Base-by-base conservation (phyloP, 495 filamentous ascomycete genomes). In the Ascobolus immersus region DNA sequence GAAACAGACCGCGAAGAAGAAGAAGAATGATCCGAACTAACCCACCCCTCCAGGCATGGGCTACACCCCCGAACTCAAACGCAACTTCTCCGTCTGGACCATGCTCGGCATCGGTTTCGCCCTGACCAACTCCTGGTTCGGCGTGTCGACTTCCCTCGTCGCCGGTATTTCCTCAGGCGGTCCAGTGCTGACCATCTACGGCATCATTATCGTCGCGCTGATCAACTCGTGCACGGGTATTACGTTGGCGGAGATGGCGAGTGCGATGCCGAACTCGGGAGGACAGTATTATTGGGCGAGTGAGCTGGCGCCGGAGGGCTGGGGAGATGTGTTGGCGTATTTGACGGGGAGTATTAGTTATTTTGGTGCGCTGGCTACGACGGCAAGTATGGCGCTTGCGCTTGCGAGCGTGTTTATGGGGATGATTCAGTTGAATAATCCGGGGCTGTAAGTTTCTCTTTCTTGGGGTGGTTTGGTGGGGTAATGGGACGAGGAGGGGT, bases 71-170 rank as follows among this genome's bases (percentile, higher is more conserved):
- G 59, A 66, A 28, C 52, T 71, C 51, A 50, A 57, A 34, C 59
- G 67, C 35, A 67, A 70, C 38, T 70, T 67, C 49, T 61, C 55
- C 17, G 54, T 65, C 36, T 56, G 62, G 44, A 62, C 60, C 4
- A 53, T 72, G 12, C 55, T 72, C 4, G 67, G 65, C 18, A 58
- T 67, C 21, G 61, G 64, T 21, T 72, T 70, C 54, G 63, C 59
- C 17, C 56, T 73, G 37, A 67, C 66, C 27, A 71, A 73, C 45
- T 68, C 65, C 5, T 71, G 67, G 68, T 67, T 67, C 42, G 68
- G 61, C 22, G 66, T 73, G 35, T 62, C 59, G 1, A 59, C 61
- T 10, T 63, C 61, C 11, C 43, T 73, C 25, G 54, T 64, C 28
- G 68, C 66, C 2, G 65, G 64, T 25, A 69, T 71, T 51, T 64